Evolutionary conservation across 352 stramenopile species (phyloP), one percentile per base, ranked within the genome.

Genomic region (Salisapilia sapeloensis): DNA sequence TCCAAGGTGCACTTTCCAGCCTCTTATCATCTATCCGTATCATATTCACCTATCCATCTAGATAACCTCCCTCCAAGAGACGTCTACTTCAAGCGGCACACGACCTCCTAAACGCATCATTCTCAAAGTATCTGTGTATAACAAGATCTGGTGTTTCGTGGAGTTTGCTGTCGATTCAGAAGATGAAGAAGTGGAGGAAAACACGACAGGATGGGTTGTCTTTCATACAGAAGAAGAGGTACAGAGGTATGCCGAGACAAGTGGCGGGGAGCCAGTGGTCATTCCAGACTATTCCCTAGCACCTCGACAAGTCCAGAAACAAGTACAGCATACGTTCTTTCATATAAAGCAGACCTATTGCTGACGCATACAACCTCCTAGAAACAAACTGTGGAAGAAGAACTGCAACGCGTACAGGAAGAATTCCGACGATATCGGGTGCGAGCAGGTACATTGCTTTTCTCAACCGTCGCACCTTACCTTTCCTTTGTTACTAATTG

Each of bases 401-500:
- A 90, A 32, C 62, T 91, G 21, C 69, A 84, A 24, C 69, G 65
- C 3, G 75, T 91, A 0, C 71, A 91, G 32, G 75, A 91, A 53
- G 75, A 91, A 35, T 91, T 91, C 24, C 69, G 75, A 14, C 66
- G 75, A 19, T 91, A 91, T 50, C 75, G 75, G 15, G 71, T 91
- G 33, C 66, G 75, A 19, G 71, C 75, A 30, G 63, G 63, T 79
- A 37, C 4, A 42, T 20, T 25, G 12, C 13, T 15, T 1, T 1
- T 13, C 6, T 33, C 27, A 6, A 24, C 24, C 27, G 17, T 50
- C 0, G n/a, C 31, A 22, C 12, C 21, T 38, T 9, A 33, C 13
- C 19, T 22, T 30, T 12, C 31, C 3, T 3, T 24, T 3, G 14
- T 33, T 24, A 6, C 21, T 14, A 13, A 22, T 10, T 30, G 22